Conservation (phyloP, 2,329 filamentous ascomycete species). For the Verticillium longisporum region DNA sequence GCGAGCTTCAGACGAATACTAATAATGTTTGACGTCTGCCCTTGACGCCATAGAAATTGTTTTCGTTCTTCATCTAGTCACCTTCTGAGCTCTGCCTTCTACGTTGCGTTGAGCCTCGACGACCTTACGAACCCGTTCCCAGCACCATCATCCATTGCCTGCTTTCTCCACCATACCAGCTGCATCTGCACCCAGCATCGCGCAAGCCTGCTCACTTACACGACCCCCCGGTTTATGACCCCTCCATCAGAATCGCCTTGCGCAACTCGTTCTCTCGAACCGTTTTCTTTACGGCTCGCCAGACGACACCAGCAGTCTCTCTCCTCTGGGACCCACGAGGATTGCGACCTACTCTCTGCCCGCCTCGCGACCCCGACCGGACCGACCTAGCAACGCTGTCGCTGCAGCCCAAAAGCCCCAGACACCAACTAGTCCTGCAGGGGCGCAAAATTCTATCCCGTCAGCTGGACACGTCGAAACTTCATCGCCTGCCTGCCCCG, state of each 20-base stretch:
- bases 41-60: slow-evolving; percentile 1
- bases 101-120: not conserved
- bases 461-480: not conserved
- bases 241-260: not conserved
- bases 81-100: not conserved
- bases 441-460: not conserved
- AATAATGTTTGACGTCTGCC: slow-evolving; percentile 2
- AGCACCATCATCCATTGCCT: not conserved
- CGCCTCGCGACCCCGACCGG: not conserved
- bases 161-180: not conserved
- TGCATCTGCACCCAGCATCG: slow-evolving; percentile 1
- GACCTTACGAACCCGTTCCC: not conserved
- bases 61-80: not conserved
- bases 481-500: not conserved
- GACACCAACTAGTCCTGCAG: not conserved
- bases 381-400: not conserved
- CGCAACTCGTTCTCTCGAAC: not conserved
- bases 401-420: not conserved
- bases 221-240: not conserved
- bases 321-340: not conserved
- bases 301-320: not conserved
- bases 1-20: slow-evolving; percentile 12
- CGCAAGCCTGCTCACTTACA: slow-evolving; percentile 3
- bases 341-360: not conserved
- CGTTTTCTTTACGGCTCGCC: not conserved